A percentile compares a stretch with the other conserved stretches of the same genome.
Conservation (phyloP, 208 protist genomes). For the Acanthamoeba healyi region DNA sequence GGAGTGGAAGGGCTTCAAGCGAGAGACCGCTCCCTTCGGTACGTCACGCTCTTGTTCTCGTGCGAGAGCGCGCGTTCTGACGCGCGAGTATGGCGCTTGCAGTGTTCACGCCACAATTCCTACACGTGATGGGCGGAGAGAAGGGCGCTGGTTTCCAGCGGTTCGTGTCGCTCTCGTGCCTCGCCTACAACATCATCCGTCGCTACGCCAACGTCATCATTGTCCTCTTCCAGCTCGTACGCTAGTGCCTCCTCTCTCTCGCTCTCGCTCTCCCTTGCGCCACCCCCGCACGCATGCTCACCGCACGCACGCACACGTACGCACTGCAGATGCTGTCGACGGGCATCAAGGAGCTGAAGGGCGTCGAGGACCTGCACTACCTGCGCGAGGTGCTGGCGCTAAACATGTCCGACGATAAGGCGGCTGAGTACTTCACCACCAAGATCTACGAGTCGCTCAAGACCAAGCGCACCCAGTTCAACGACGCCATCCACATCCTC, state of each 20-base stretch:
- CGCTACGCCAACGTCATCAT: conserved; percentile 88
- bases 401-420: conserved; percentile 57
- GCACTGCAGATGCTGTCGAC: conserved; percentile 88
- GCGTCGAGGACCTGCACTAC: conserved; percentile 81
- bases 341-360: conserved; percentile 88
- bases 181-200: conserved; percentile 88
- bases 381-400: conserved; percentile 78
- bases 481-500: conserved; percentile 82
- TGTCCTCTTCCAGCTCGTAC: conserved; percentile 85
- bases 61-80: too few species aligned
- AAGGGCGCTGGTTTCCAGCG: conserved; percentile 75
- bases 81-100: too few species aligned
- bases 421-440: conserved; percentile 71
- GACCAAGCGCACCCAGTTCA: conserved; percentile 81
- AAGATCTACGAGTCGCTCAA: conserved; percentile 80
- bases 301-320: conserved; percentile 79
- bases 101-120: conserved; percentile 91
- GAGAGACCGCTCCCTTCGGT: conserved; percentile 90
- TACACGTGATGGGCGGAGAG: conserved; percentile 88
- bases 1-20: conserved; percentile 8
- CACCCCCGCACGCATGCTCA: conserved; percentile 88
- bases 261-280: too few species aligned
- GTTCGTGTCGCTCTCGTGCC: conserved; percentile 84
- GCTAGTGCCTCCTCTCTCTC: too few species aligned
- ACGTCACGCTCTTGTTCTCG: too few species aligned